Evolutionary conservation across 306 rosid genomes (phyloP), one percentile per base, ranked within the genome.

Genomic region (Lagenaria siceraria): DNA sequence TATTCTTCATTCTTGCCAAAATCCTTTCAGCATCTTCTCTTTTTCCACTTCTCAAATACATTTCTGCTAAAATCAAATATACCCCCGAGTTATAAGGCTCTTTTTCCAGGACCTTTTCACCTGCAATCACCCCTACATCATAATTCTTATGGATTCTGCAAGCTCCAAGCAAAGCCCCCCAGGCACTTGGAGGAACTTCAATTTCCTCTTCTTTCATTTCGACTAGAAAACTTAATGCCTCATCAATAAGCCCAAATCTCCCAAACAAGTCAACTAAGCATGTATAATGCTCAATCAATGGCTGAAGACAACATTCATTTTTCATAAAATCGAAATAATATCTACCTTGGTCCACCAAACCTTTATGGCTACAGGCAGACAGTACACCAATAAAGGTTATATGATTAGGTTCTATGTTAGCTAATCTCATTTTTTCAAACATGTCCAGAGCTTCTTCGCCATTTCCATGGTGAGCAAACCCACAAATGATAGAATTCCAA

Each of bases 91-190:
- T 84, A 9, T n/a, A 19, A 58, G 90, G 90, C 54, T 88, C 87
- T 29, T 62, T 54, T 8, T 82, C 88, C 78, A 86, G 77, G 76
- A 82, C 40, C 80, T 74, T 84, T 80, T 82, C 82, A n/a, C 86
- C 87, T 0, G 87, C 89, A 74, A 84, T 69, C 84, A 74, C 72
- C 24, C 85, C 87, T 10, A 79, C 75, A 76, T 84, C 83, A 59
- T 73, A 79, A 25, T 86, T 88, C 54, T 81, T 84, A 60, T 88
- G 87, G 74, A 84, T 84, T 82, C 92, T 79, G 77, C 89, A 84
- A 17, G 89, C 89, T 27, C 91, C 87, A 19, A 88, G 84, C 58
- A 88, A 65, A n/a, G 91, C 91, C 19, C 91, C 91, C 89, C 88
- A 86, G 25, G 84, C 85, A 36, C 91, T 88, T 12, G 85, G 77